Evolutionary conservation across 768 basidiomycete genomes (phyloP).

Genomic region (Rhodotorula graminis): DNA sequence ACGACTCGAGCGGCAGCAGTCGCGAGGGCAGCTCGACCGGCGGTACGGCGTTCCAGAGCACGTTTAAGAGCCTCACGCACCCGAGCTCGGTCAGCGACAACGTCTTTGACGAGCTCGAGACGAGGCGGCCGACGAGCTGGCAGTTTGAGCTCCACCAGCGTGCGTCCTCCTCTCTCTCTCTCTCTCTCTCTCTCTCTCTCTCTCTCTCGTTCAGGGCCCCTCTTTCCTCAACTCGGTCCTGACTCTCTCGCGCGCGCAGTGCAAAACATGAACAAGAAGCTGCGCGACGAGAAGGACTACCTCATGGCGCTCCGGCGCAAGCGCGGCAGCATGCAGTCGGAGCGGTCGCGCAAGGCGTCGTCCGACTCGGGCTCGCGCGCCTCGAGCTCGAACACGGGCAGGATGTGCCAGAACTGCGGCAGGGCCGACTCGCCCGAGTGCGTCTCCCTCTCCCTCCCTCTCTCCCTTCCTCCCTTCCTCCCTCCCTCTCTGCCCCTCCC

Average conservation of each 20-base stretch:
- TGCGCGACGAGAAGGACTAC: constrained; percentile 37
- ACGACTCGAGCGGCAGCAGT: constrained; percentile 6
- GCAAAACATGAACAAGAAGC: constrained; percentile 35
- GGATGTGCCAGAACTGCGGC: constrained; percentile 34
- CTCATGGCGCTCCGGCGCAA: constrained; percentile 16
- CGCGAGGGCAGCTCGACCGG: background rate
- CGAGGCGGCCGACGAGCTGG: constrained; percentile 70
- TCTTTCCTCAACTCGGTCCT: no score
- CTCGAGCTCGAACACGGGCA: constrained; percentile 2
- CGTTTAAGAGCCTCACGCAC: constrained; percentile 36
- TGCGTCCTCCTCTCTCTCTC: background rate
- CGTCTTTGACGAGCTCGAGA: constrained; percentile 71
- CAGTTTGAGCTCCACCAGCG: constrained; percentile 54
- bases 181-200: no score
- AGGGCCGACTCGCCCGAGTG: constrained; percentile 32
- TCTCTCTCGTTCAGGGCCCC: no score
- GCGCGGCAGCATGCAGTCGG: constrained; percentile 14
- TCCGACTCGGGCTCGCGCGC: constrained; percentile 24
- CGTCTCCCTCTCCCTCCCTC: background rate
- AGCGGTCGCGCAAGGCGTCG: constrained; percentile 12
- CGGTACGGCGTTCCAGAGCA: constrained; percentile 23
- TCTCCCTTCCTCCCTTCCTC: no score
- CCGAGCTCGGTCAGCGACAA: constrained; percentile 48
- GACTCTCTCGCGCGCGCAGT: constrained; percentile 2
- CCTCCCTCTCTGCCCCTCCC: no score